phyloP scores from a whole-genome alignment of 148 eudicot species.

The Camellia japonica region DNA sequence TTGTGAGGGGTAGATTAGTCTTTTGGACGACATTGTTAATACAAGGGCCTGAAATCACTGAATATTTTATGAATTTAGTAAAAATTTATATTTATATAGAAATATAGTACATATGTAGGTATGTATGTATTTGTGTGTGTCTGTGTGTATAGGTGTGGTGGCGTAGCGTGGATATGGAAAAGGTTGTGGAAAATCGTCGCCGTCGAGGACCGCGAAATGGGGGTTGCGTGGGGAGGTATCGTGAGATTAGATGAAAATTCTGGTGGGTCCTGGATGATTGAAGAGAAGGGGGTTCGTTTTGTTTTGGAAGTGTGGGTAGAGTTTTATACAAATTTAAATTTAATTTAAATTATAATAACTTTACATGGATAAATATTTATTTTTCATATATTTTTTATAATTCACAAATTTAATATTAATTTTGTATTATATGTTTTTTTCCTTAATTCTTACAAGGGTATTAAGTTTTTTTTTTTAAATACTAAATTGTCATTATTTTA shows the following conservation, averaged over 20 bases:
- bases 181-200: slow-evolving; percentile 26
- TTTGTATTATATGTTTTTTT: too few species aligned
- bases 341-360: too few species aligned
- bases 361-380: too few species aligned
- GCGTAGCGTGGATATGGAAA: neutral
- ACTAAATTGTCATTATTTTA: too few species aligned
- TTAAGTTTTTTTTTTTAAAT: too few species aligned
- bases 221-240: slow-evolving; percentile 8
- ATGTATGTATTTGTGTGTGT: neutral
- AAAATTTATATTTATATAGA: too few species aligned
- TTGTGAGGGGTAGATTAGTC: slow-evolving; percentile 11
- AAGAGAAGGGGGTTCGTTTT: neutral
- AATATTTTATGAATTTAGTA: too few species aligned
- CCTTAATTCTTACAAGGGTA: too few species aligned
- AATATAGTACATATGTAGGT: neutral
- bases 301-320: neutral
- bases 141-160: neutral
- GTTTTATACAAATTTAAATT: too few species aligned
- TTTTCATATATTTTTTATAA: too few species aligned
- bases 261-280: neutral
- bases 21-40: neutral
- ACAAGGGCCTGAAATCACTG: too few species aligned
- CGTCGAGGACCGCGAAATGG: slow-evolving; percentile 16
- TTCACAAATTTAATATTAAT: too few species aligned
- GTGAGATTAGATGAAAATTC: slow-evolving; percentile 5